These are phyloP conservation scores for Prunus mongolica DNA, from an alignment of 306 rosid genomes.

Conservation along the genomic window DNA sequence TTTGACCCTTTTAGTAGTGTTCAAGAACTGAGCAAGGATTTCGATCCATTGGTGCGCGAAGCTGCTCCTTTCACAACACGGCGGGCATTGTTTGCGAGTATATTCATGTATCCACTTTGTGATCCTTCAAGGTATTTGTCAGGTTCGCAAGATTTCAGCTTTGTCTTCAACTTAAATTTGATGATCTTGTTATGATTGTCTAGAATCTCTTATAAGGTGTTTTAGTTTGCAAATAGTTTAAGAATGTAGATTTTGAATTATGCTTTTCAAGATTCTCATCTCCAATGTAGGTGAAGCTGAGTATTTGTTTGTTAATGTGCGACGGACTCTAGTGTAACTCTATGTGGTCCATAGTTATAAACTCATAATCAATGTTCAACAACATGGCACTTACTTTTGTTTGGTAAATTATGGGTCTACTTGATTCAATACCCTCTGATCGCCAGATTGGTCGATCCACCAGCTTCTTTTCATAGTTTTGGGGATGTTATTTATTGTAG, in stretches of 20 bases:
- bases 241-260: neutral
- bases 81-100: conserved; percentile 61
- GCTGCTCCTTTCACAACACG: conserved; percentile 44
- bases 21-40: conserved; percentile 42
- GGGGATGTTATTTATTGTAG: neutral
- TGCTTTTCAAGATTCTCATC: neutral
- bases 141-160: conserved; percentile 76
- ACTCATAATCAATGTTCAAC: neutral
- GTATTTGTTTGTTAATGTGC: neutral
- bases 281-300: neutral
- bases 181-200: neutral
- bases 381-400: neutral
- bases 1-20: conserved; percentile 35
- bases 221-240: neutral
- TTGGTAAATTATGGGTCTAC: neutral
- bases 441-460: neutral
- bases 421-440: neutral
- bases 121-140: conserved; percentile 88
- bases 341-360: neutral
- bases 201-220: neutral
- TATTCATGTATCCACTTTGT: conserved; percentile 50
- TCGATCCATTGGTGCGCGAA: conserved; percentile 29
- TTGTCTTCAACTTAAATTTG: conserved; percentile 5
- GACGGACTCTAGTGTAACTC: neutral
- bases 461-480: neutral